Conservation (phyloP, 2,329 filamentous ascomycete genomes). For the Grosmannia huntii region DNA sequence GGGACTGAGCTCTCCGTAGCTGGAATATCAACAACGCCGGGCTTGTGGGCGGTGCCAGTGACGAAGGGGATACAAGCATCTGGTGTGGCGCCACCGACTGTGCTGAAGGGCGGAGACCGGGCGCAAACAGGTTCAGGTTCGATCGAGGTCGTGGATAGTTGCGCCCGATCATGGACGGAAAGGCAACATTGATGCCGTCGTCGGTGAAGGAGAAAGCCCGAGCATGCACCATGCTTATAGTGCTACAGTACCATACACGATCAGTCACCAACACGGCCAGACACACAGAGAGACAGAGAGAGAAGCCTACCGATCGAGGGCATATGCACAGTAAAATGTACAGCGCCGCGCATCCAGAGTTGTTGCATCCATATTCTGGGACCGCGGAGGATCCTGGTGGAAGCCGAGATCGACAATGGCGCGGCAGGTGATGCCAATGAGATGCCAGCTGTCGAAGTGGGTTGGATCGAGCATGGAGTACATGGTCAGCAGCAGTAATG, state of each 20-base stretch:
- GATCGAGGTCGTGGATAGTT: not conserved
- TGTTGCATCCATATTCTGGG: constrained; percentile 52
- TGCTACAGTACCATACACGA: constrained; percentile 30
- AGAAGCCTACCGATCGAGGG: constrained; percentile 60
- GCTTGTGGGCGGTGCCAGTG: constrained; percentile 41
- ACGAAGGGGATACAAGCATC: constrained; percentile 19
- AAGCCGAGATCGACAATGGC: constrained; percentile 82
- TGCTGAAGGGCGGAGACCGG: constrained; percentile 16
- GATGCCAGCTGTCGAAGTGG: constrained; percentile 88
- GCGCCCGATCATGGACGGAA: constrained; percentile 40
- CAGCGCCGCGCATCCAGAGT: constrained; percentile 66
- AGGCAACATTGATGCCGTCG: constrained; percentile 69
- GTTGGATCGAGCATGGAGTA: constrained; percentile 83
- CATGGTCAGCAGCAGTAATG: constrained; percentile 71
- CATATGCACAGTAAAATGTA: constrained; percentile 84
- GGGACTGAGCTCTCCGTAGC: constrained; percentile 73
- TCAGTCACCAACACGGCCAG: too few species aligned
- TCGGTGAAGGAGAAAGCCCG: constrained; percentile 90
- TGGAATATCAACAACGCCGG: constrained; percentile 68
- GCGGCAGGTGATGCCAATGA: constrained; percentile 80
- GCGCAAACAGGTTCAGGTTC: not conserved
- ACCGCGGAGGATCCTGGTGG: constrained; percentile 76
- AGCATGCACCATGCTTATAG: constrained; percentile 78
- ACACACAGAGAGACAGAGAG: not conserved
- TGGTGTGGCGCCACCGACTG: constrained; percentile 15